Conservation (phyloP, 2,329 filamentous ascomycete species). For the Hypocrella siamensis region DNA sequence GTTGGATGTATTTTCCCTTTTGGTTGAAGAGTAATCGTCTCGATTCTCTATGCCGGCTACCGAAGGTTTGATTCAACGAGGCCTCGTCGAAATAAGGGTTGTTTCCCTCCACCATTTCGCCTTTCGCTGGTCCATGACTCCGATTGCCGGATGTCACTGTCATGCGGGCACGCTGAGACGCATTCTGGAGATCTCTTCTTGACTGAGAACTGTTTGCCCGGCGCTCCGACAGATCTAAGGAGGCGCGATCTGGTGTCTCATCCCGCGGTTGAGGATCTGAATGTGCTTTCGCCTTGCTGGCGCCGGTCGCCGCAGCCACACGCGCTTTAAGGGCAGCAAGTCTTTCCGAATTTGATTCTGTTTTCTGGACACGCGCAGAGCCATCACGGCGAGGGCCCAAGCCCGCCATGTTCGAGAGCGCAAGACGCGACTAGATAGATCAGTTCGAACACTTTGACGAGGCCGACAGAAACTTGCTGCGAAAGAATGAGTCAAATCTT, state of each 20-base stretch:
- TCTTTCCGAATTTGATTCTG: slow-evolving; percentile 44
- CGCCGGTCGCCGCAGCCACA: slow-evolving; percentile 58
- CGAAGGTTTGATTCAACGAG: slow-evolving; percentile 40
- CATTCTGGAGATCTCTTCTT: no score
- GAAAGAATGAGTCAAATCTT: no score
- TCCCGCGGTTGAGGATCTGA: slow-evolving; percentile 29
- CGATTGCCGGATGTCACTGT: slow-evolving; percentile 60
- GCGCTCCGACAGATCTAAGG: no score
- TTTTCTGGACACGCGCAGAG: slow-evolving; percentile 36
- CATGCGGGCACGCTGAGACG: slow-evolving; percentile 36
- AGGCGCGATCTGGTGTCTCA: no score
- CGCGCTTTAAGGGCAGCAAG: slow-evolving; percentile 67
- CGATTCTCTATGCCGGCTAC: slow-evolving; percentile 48
- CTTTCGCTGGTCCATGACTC: neutral
- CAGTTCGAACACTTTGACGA: no score
- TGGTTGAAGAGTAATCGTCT: slow-evolving; percentile 79
- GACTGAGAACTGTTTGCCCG: no score
- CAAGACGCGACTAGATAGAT: neutral
- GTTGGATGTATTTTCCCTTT: slow-evolving; percentile 93
- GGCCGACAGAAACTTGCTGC: no score
- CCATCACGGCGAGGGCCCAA: slow-evolving; percentile 41
- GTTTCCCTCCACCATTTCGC: slow-evolving; percentile 1
- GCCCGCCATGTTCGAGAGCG: slow-evolving; percentile 25
- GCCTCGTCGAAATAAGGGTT: slow-evolving; percentile 78
- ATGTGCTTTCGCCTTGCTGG: slow-evolving; percentile 45